Conservation (phyloP, 768 basidiomycete genomes). For the Trametes punicea region DNA sequence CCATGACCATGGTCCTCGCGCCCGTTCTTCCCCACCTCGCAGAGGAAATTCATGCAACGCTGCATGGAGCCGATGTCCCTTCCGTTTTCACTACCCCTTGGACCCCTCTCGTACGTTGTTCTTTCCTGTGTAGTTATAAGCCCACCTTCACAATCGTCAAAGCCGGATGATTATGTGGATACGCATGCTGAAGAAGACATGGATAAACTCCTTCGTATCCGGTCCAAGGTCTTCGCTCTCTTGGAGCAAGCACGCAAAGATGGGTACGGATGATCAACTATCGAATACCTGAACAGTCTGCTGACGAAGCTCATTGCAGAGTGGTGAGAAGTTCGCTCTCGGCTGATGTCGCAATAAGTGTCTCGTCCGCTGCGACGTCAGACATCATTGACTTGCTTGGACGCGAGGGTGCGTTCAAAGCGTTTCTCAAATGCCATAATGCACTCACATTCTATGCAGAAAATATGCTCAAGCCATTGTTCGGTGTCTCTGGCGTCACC, state of each 20-base stretch:
- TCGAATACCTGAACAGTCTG: neutral
- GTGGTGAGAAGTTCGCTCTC: constrained; percentile 73
- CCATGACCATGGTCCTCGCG: constrained; percentile 68
- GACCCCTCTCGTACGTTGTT: constrained; percentile 58
- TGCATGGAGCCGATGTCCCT: constrained; percentile 27
- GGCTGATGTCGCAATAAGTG: constrained; percentile 64
- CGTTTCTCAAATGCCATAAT: neutral
- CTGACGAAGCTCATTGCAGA: constrained; percentile 34
- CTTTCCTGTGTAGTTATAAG: neutral
- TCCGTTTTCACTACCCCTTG: constrained; percentile 78
- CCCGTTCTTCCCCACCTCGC: constrained; percentile 90
- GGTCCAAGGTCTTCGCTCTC: constrained; percentile 57
- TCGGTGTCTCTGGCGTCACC: constrained; percentile 74
- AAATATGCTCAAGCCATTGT: constrained; percentile 63
- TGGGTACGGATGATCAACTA: constrained; percentile 47
- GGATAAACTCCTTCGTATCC: constrained; percentile 55
- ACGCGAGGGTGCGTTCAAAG: constrained; percentile 35
- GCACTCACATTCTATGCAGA: constrained; percentile 38
- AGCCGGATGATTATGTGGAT: constrained; percentile 67
- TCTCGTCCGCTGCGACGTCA: constrained; percentile 38
- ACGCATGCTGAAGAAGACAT: constrained; percentile 56
- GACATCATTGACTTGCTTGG: constrained; percentile 39
- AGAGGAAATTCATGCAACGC: constrained; percentile 71
- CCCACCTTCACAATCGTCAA: neutral
- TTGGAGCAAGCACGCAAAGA: constrained; percentile 74